phyloP scores from a whole-genome alignment of 192 early-diverging fungal species.

The Umbelopsis isabellina region DNA sequence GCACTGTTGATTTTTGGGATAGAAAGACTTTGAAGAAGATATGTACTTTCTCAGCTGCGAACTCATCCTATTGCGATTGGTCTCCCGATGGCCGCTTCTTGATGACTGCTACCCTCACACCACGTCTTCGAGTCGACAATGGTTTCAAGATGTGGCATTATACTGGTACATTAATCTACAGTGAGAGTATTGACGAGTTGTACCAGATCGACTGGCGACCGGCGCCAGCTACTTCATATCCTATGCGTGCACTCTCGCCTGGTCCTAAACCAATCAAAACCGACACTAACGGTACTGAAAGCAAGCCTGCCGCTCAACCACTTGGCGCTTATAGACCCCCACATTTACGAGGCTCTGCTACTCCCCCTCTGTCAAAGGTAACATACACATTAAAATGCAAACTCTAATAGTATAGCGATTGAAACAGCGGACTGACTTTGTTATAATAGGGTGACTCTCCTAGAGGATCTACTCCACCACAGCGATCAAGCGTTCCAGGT shows the following conservation, averaged over 20 bases:
- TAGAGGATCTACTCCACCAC: constrained; percentile 17
- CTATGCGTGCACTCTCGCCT: constrained; percentile 83
- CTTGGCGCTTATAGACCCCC: constrained; percentile 76
- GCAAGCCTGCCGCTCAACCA: constrained; percentile 46
- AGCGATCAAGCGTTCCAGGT: constrained; percentile 21
- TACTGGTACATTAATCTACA: constrained; percentile 80
- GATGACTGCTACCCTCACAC: constrained; percentile 91
- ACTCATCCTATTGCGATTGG: constrained; percentile 90
- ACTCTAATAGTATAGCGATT: too few relatives aligned
- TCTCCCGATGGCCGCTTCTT: constrained; percentile 91
- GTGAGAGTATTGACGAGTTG: constrained; percentile 81
- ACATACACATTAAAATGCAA: too few relatives aligned
- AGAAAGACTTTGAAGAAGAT: constrained; percentile 84
- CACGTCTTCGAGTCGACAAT: constrained; percentile 96
- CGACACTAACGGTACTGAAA: constrained; percentile 47
- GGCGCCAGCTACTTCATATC: constrained; percentile 63
- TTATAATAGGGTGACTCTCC: constrained; percentile 23
- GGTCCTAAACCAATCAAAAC: constrained; percentile 59
- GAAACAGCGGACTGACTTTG: neutral
- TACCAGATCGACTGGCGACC: constrained; percentile 83
- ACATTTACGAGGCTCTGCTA: constrained; percentile 58
- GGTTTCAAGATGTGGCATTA: constrained; percentile 98
- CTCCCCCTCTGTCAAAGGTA: constrained; percentile 46
- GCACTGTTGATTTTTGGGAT: constrained; percentile 95
- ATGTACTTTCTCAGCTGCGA: constrained; percentile 76